Evolutionary conservation across 768 basidiomycete genomes (phyloP).

Genomic region (Candolleomyces eurysporus): DNA sequence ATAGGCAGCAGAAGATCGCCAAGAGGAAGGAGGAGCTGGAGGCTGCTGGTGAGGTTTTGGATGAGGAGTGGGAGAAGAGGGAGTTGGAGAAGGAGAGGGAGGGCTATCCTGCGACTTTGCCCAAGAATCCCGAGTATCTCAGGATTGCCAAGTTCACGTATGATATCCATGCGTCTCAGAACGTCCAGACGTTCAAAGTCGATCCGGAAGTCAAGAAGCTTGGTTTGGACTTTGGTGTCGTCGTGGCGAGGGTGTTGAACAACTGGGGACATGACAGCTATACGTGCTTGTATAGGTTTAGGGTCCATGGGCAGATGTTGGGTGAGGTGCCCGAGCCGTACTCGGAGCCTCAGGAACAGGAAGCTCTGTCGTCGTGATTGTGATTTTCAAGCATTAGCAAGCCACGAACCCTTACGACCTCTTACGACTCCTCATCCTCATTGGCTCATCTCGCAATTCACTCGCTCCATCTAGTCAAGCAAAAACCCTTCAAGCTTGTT

Average conservation of each 20-base stretch:
- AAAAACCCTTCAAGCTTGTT: too few species aligned
- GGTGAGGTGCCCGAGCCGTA: slow-evolving; percentile 38
- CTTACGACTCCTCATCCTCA: not conserved
- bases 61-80: slow-evolving; percentile 22
- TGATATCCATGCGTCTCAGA: slow-evolving; percentile 50
- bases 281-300: slow-evolving; percentile 87
- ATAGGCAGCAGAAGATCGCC: slow-evolving; percentile 41
- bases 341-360: slow-evolving; percentile 18
- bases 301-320: slow-evolving; percentile 68
- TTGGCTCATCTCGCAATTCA: not conserved
- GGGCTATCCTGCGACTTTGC: slow-evolving; percentile 48
- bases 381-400: not conserved
- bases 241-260: slow-evolving; percentile 72
- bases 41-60: slow-evolving; percentile 26
- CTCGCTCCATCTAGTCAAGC: not conserved
- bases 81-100: slow-evolving; percentile 31
- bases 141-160: slow-evolving; percentile 72
- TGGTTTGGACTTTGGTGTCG: slow-evolving; percentile 80
- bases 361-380: not conserved
- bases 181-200: slow-evolving; percentile 82
- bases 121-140: slow-evolving; percentile 47
- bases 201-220: slow-evolving; percentile 63
- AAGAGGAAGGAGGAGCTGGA: slow-evolving; percentile 22
- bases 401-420: not conserved
- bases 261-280: slow-evolving; percentile 86